Evolutionary conservation across 176 grass and related monocot species (phyloP), one percentile per base, ranked within the genome.

Genomic region (Echinochloa phyllopogon): DNA sequence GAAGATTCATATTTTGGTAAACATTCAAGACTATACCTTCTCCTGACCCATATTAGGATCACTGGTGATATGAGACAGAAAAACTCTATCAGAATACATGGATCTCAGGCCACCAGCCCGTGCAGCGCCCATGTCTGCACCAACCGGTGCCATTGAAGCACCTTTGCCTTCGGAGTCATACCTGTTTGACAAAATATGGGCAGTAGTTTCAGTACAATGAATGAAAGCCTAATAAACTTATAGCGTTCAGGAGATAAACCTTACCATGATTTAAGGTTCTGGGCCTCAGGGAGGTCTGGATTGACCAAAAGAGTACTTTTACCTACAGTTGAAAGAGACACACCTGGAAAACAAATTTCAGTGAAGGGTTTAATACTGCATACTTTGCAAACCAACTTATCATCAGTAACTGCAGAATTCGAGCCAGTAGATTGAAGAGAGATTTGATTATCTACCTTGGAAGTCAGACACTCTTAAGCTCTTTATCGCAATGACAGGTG

Each of bases 11-110:
- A 16, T 10, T 44, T 25, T 3, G 57, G 11, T 25, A 20, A 21
- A 27, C 12, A 43, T 81, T 74, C 36, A 56, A 69, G 10, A 13
- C 10, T 4, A 3, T 86, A 99, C 96, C 93, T 96, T 99, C 8
- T 94, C 96, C 68, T 96, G 88, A 41, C 96, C 96, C 89, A 99
- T 82, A 43, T 52, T 80, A 86, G 87, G 86, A 72, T 99, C 91
- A 56, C 79, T 90, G 14, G 87, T 94, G 81, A 96, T 96, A 48
- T 96, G 84, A 63, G 96, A 87, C 69, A 99, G 91, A 47, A 79
- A 91, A 71, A 96, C 89, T 87, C 96, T 95, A 56, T 99, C 96
- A 82, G 89, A 92, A 36, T 99, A 90, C 96, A 96, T 91, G 33
- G 91, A 96, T 44, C 86, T 94, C 29, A 56, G 59, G 20, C 93